A percentile compares a stretch with the other conserved stretches of the same genome.
Evolutionary conservation across 2,329 filamentous ascomycete species (phyloP).

Genomic region (Metarhizium brunneum): DNA sequence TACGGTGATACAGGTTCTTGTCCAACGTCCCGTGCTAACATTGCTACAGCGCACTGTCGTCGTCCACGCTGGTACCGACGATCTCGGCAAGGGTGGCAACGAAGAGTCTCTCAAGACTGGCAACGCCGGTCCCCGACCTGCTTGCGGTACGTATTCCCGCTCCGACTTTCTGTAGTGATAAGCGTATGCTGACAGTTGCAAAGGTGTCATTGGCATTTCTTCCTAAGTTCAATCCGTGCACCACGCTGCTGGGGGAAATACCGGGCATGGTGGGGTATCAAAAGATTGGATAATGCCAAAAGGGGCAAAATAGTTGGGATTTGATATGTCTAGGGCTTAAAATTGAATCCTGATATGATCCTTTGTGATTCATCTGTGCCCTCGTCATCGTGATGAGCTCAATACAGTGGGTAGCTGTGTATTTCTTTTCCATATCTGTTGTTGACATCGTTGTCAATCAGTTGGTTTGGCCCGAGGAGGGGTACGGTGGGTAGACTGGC

Average conservation of each 20-base stretch:
- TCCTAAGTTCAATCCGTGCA: conserved; percentile 37
- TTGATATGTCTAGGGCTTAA: neutral
- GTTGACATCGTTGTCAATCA: neutral
- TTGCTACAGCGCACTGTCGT: conserved; percentile 74
- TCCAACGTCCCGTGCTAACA: conserved; percentile 1
- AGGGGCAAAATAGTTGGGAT: neutral
- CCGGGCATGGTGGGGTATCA: neutral
- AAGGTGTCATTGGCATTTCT: conserved; percentile 84
- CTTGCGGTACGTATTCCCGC: conserved; percentile 63
- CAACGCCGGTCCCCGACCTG: conserved; percentile 86
- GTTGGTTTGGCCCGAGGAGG: neutral
- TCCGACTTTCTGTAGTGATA: neutral
- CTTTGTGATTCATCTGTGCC: neutral
- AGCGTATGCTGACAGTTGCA: conserved; percentile 8
- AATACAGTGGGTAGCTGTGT: neutral
- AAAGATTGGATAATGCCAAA: neutral
- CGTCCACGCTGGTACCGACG: conserved; percentile 89
- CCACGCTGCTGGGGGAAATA: neutral
- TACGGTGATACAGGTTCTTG: neutral
- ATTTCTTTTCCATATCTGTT: neutral
- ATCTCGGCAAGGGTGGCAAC: conserved; percentile 84
- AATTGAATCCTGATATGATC: neutral
- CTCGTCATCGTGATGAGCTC: neutral
- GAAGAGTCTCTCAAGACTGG: conserved; percentile 98
- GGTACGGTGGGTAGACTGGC: neutral